Evolutionary conservation across 371 early-diverging fungal genomes (phyloP).

Genomic region (Mycotypha africana): DNA sequence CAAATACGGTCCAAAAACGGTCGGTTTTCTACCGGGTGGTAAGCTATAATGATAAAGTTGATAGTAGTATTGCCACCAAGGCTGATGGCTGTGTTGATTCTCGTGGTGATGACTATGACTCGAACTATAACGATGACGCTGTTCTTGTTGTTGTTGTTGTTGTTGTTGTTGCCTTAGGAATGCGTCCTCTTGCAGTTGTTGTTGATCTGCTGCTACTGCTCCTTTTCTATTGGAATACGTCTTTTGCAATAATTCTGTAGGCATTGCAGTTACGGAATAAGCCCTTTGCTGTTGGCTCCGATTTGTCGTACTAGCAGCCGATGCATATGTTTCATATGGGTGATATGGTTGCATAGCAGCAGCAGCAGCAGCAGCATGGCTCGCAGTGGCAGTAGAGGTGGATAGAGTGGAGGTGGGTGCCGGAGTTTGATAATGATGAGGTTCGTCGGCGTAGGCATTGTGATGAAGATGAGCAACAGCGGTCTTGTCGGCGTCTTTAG

Average conservation of each 20-base stretch:
- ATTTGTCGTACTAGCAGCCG: too few relatives aligned
- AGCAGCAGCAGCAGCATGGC: too few relatives aligned
- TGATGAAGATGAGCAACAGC: too few relatives aligned
- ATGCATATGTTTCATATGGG: too few relatives aligned
- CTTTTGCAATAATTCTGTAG: conserved; percentile 29
- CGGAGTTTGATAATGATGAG: neutral
- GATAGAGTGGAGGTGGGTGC: too few relatives aligned
- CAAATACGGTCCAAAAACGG: conserved; percentile 92
- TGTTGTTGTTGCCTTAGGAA: too few relatives aligned
- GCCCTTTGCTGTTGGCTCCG: conserved; percentile 32
- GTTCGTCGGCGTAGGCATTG: too few relatives aligned
- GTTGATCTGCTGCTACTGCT: neutral
- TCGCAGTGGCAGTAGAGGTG: too few relatives aligned
- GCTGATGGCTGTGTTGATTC: too few relatives aligned
- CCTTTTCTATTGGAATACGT: too few relatives aligned
- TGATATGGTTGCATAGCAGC: neutral
- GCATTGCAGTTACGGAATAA: conserved; percentile 40
- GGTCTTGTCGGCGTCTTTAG: too few relatives aligned
- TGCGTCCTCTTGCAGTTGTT: neutral
- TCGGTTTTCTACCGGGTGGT: conserved; percentile 43
- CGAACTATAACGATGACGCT: conserved; percentile 17
- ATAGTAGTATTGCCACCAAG: conserved; percentile 46
- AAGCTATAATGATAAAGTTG: conserved; percentile 38
- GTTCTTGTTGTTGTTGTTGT: conserved; percentile 26
- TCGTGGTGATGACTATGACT: too few relatives aligned